These are phyloP conservation scores for Xanthoconium purpureum DNA, from an alignment of 768 basidiomycete genomes.

Conservation along the genomic window DNA sequence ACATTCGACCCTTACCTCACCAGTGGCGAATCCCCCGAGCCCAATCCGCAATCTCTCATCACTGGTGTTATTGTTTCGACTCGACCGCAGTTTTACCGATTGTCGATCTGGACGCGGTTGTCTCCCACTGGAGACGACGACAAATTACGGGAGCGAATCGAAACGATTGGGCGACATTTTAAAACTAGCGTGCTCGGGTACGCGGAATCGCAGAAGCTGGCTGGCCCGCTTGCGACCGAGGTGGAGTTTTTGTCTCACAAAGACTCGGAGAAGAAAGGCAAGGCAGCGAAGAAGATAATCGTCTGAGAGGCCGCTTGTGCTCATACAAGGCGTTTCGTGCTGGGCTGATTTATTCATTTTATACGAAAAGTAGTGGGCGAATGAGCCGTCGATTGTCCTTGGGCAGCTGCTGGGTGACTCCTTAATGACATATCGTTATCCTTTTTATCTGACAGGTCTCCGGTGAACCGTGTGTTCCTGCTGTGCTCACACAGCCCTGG, in stretches of 20 bases:
- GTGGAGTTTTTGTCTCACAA: conserved; percentile 94
- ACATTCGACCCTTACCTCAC: conserved; percentile 90
- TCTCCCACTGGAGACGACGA: conserved; percentile 59
- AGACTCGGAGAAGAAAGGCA: conserved; percentile 93
- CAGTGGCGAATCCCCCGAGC: conserved; percentile 38
- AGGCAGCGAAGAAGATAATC: conserved; percentile 73
- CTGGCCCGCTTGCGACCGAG: conserved; percentile 88
- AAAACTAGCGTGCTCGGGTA: conserved; percentile 89
- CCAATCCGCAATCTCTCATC: conserved; percentile 58
- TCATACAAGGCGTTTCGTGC: conserved; percentile 15
- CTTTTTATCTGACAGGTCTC: conserved; percentile 8
- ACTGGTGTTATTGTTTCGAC: conserved; percentile 96
- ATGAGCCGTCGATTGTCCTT: conserved; percentile 18
- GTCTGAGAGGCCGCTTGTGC: conserved; percentile 41
- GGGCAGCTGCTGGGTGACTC: conserved; percentile 21
- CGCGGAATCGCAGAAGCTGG: conserved; percentile 65
- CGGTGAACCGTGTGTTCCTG: not conserved
- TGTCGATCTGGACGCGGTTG: conserved; percentile 96
- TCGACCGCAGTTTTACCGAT: conserved; percentile 90
- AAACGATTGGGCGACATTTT: conserved; percentile 85
- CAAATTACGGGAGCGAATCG: conserved; percentile 75
- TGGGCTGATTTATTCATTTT: conserved; percentile 33
- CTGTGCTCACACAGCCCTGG: not conserved
- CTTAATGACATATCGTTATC: conserved; percentile 26
- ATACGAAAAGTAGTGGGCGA: conserved; percentile 24